Evolutionary conservation across 2,329 filamentous ascomycete species (phyloP).

Genomic region (Apiospora marii): DNA sequence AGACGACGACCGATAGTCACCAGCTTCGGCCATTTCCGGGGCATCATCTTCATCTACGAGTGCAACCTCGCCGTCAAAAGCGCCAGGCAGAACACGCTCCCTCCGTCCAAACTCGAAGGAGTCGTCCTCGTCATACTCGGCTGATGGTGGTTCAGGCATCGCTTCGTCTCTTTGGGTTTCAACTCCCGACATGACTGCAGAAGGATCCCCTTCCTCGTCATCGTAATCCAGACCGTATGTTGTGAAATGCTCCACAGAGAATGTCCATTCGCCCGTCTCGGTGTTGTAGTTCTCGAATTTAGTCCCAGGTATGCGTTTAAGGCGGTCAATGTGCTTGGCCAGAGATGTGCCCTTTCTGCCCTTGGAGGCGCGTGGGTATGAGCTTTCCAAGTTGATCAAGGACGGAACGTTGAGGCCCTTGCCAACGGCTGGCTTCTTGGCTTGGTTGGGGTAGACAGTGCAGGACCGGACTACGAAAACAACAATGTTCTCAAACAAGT

Average conservation of each 20-base stretch:
- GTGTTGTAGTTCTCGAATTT: conserved; percentile 82
- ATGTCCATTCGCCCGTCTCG: conserved; percentile 86
- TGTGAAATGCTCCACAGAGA: conserved; percentile 95
- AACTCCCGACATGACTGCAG: conserved; percentile 36
- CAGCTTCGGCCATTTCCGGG: conserved; percentile 54
- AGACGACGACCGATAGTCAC: conserved; percentile 67
- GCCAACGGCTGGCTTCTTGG: conserved; percentile 82
- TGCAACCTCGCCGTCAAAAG: conserved; percentile 72
- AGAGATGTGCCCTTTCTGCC: conserved; percentile 62
- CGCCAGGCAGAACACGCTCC: conserved; percentile 72
- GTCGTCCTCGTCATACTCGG: conserved; percentile 56
- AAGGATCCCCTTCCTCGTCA: conserved; percentile 67
- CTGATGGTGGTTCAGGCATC: conserved; percentile 35
- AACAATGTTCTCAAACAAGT: conserved; percentile 81
- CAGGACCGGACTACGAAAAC: conserved; percentile 78
- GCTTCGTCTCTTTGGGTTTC: conserved; percentile 35
- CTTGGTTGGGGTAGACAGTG: conserved; percentile 83
- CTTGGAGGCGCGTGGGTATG: conserved; percentile 78
- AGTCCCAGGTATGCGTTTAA: conserved; percentile 82
- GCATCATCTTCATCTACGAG: conserved; percentile 64
- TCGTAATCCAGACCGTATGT: conserved; percentile 87
- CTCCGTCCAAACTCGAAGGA: conserved; percentile 64
- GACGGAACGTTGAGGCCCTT: conserved; percentile 93
- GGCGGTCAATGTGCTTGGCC: conserved; percentile 82
- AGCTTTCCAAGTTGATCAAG: conserved; percentile 87